Evolutionary conservation across 2,329 filamentous ascomycete genomes (phyloP), one percentile per base, ranked within the genome.

Genomic region (Didymellaceae sp.): DNA sequence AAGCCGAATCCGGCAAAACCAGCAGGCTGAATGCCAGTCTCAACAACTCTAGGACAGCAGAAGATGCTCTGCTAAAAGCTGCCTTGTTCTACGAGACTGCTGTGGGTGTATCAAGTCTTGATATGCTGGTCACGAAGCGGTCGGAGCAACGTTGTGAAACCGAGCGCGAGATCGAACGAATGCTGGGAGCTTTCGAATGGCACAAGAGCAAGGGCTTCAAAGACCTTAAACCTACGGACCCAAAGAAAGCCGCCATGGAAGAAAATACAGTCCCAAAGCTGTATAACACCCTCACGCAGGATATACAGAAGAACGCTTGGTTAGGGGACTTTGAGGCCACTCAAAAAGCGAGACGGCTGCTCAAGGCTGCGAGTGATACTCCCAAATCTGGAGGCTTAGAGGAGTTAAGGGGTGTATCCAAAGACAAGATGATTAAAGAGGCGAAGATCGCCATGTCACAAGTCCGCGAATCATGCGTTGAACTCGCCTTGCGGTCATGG

Each of bases 31-130:
- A 78, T 24, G 68, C 75, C 5, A 77, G 78, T 9, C 64, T 83
- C 5, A 71, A 72, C n/a, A 74, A 70, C 9, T 79, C 76, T 9
- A 57, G 66, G 2, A 76, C 74, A 2, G 75, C 78, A 0, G 80
- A 84, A 59, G 80, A 83, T 52, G 81, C 80, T 0, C 66, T 86
- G n/a, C 62, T 82, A 0, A 82, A 79, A 38, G 55, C 63, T 60
- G 78, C 55, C 66, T 39, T 70, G 17, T 14, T 57, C 6, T 65
- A 62, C 31, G 35, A 58, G 39, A 63, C 58, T 1, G 18, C 33
- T 1, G 33, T 49, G 8, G 56, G 53, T 1, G 44, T 45, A 8
- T 63, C 59, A 6, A 59, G 57, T 1, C 46, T 70, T 2, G 37
- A 61, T 0, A 9, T 24, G 1, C 32, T 71, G 2, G 33, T 58